These are phyloP conservation scores for Coemansia reversa DNA, from an alignment of 192 early-diverging fungal species.

Conservation along the genomic window DNA sequence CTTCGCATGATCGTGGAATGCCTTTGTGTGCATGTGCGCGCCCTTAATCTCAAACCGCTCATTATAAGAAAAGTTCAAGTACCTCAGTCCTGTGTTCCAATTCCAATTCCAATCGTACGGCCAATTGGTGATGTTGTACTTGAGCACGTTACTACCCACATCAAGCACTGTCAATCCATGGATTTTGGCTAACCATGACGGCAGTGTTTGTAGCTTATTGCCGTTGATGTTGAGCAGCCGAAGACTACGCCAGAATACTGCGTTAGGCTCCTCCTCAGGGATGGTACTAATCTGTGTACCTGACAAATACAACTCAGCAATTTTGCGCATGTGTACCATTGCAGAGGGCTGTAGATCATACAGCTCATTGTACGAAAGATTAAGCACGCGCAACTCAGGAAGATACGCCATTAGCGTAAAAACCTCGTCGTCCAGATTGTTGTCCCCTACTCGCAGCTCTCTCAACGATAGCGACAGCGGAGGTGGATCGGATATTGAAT, in stretches of 20 bases:
- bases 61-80: slow-evolving; percentile 89
- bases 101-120: slow-evolving; percentile 98
- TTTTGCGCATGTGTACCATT: slow-evolving; percentile 64
- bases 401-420: slow-evolving; percentile 72
- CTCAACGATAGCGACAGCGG: slow-evolving; percentile 59
- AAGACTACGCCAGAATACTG: slow-evolving; percentile 65
- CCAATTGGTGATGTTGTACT: slow-evolving; percentile 95
- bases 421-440: slow-evolving; percentile 77
- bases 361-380: slow-evolving; percentile 77
- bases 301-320: slow-evolving; percentile 77
- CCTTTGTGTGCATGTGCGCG: slow-evolving; percentile 55
- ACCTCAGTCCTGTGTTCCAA: slow-evolving; percentile 86
- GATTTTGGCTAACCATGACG: slow-evolving; percentile 89
- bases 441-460: slow-evolving; percentile 76
- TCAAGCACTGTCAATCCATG: slow-evolving; percentile 75
- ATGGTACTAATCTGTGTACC: slow-evolving; percentile 82
- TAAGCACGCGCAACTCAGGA: slow-evolving; percentile 72
- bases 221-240: slow-evolving; percentile 83
- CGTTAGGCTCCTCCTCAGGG: slow-evolving; percentile 78
- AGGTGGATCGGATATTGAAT: slow-evolving; percentile 57
- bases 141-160: slow-evolving; percentile 82
- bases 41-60: slow-evolving; percentile 84
- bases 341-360: slow-evolving; percentile 78
- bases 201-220: slow-evolving; percentile 86
- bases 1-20: slow-evolving; percentile 52